Base-by-base conservation (phyloP, 2,329 filamentous ascomycete species). In the Monosporascus sp. region DNA sequence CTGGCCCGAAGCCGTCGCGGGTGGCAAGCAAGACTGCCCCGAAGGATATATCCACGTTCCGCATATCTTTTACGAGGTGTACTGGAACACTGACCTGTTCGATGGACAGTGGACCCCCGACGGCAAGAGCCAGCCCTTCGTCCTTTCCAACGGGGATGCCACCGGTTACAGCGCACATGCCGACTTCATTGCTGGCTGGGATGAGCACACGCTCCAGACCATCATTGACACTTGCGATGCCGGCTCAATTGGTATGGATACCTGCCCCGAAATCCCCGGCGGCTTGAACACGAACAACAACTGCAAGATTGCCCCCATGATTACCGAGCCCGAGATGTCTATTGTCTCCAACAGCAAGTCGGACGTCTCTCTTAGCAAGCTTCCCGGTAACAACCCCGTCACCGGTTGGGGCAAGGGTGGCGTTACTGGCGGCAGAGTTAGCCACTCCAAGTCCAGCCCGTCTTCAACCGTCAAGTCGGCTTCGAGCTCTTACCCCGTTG, bases 161-260 rank as follows among this genome's bases (percentile, higher is more conserved):
- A 88, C 87, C 11, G 88, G 87, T 52, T 90, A 82, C 73, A 83
- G 82, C 61, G 79, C 80, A 56, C 87, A 91, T 70, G 86, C 78
- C 48, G 87, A 91, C 69, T 91, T 91, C 72, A 70, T 88, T 59
- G 83, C 87, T 57, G 87, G 82, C 17, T 91, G 88, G 88, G 83
- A 91, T 60, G 76, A 81, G 56, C 68, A 74, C 27, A 76, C 79
- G 46, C 82, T 90, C 49, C 84, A 87, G 69, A 75, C 80, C 56
- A 86, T 88, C 59, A 84, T 90, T 60, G 77, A 87, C 65, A 81
- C 75, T 49, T 90, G 88, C 74, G 74, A 84, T 61, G 80, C 79
- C 46, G 79, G 82, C 48, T 78, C 78, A 53, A 59, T 65, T 7
- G 82, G 82, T 49, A 84, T 90, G 73, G 80, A 86, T 58, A 74